Evolutionary conservation across 2,329 filamentous ascomycete genomes (phyloP).

Genomic region (Monilinia laxa): DNA sequence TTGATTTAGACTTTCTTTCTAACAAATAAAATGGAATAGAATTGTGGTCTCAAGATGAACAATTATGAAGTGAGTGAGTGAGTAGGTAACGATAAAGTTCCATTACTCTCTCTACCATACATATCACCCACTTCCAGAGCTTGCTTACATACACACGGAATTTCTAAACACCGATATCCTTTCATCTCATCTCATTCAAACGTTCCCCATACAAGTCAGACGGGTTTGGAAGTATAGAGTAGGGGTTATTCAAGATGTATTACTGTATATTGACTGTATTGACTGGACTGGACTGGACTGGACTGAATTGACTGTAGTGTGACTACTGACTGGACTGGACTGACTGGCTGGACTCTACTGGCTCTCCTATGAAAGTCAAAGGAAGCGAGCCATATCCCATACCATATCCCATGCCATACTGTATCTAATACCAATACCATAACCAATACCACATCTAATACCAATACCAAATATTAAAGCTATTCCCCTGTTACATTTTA

Average conservation of each 20-base stretch:
- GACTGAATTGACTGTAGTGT: no score
- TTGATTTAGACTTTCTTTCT: not conserved
- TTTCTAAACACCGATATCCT: slow-evolving; percentile 17
- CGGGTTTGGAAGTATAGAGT: no score
- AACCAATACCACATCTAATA: no score
- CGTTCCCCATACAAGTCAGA: no score
- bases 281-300: not conserved
- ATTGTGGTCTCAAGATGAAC: slow-evolving; percentile 8
- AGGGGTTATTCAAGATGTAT: no score
- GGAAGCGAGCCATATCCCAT: not conserved
- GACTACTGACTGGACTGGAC: no score
- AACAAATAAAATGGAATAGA: not conserved
- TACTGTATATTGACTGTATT: not conserved
- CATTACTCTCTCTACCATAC: no score
- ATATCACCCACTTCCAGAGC: no score
- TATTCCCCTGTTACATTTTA: slow-evolving; percentile 5
- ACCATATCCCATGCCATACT: no score
- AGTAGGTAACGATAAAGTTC: no score
- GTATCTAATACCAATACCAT: no score
- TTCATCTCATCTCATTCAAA: not conserved
- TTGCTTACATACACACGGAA: slow-evolving; percentile 4
- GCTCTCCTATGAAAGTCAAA: not conserved
- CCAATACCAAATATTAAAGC: not conserved
- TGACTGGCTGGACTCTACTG: no score
- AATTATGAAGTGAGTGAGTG: not conserved